phyloP scores from a whole-genome alignment of 2,329 filamentous ascomycete genomes.

The Trichoderma endophyticum region DNA sequence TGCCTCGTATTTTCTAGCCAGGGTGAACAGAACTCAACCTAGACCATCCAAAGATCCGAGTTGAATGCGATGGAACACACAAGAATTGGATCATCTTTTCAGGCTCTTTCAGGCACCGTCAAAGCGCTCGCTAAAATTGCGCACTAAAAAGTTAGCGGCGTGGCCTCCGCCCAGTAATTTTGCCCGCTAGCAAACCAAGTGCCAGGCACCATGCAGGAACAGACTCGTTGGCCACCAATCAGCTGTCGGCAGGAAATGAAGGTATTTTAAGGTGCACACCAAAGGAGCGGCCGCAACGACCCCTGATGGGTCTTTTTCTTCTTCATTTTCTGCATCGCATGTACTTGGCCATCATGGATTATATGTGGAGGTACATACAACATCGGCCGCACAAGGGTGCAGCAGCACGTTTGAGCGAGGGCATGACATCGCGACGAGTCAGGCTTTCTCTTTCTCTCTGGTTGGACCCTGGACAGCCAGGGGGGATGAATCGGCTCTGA shows the following conservation, averaged over 20 bases:
- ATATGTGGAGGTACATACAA: neutral
- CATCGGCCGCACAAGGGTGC: neutral
- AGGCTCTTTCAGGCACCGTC: neutral
- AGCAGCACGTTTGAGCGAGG: neutral
- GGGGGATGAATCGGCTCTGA: neutral
- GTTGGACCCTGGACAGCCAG: neutral
- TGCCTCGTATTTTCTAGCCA: neutral
- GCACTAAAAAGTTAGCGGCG: neutral
- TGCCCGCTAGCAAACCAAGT: neutral
- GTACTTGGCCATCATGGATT: neutral
- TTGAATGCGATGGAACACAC: neutral
- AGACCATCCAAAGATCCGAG: neutral
- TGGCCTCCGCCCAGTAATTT: neutral
- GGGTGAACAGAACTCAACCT: too few relatives aligned
- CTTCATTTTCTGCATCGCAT: neutral
- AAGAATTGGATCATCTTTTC: neutral
- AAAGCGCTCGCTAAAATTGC: neutral
- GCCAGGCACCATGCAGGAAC: slow-evolving; percentile 18
- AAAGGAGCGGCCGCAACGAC: neutral
- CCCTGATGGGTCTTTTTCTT: neutral
- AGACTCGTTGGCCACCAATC: neutral
- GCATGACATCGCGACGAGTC: neutral
- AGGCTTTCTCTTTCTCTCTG: neutral
- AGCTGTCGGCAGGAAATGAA: slow-evolving; percentile 3
- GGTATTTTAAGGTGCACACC: neutral